phyloP scores from a whole-genome alignment of 2,329 filamentous ascomycete genomes.

The Fusarium euwallaceae region DNA sequence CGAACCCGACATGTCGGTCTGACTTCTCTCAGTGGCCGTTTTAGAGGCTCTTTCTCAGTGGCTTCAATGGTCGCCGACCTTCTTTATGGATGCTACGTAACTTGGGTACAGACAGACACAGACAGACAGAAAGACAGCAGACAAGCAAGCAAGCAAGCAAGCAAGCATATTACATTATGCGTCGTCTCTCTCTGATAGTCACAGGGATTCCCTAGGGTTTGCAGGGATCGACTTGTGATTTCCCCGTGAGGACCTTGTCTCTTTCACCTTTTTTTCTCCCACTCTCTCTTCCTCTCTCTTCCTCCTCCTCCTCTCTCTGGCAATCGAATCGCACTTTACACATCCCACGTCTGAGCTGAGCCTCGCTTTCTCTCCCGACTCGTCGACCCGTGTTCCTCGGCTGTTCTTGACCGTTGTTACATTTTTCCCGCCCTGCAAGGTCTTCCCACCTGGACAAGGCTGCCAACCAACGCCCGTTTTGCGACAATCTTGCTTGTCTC shows the following conservation, averaged over 20 bases:
- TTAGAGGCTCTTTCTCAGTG: background rate
- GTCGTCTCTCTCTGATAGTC: background rate
- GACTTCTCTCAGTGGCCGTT: background rate
- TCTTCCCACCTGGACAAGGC: background rate
- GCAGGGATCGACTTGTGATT: background rate
- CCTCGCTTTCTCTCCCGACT: background rate
- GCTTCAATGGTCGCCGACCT: background rate
- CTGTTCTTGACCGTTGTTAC: background rate
- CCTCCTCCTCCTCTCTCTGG: background rate
- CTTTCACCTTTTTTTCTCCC: too few relatives aligned
- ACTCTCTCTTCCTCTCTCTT: background rate
- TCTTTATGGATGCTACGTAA: background rate
- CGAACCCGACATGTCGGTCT: conserved; percentile 10
- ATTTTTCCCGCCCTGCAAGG: background rate
- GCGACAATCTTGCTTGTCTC: background rate
- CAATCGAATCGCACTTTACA: background rate
- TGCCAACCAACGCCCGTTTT: background rate
- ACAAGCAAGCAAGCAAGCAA: too few relatives aligned
- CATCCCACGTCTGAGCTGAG: background rate
- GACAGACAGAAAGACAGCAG: background rate
- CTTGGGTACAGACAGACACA: background rate
- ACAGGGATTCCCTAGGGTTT: conserved; percentile 7
- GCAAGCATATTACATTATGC: background rate
- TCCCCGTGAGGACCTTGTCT: background rate
- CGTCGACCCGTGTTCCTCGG: background rate